Conservation (phyloP, 2,329 filamentous ascomycete species). For the Aspergillus neoniger region DNA sequence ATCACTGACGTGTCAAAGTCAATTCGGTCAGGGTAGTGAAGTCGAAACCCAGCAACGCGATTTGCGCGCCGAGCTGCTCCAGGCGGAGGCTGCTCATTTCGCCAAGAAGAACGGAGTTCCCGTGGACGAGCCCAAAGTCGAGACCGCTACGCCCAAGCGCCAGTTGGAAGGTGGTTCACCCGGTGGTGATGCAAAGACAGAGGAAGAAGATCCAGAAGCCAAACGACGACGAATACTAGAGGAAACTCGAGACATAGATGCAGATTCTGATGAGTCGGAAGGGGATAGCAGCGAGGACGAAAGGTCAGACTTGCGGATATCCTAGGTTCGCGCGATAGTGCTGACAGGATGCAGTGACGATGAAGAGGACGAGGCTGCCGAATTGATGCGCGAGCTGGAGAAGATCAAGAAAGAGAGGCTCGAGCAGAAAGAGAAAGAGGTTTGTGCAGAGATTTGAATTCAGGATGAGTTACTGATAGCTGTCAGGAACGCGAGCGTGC, state of each 20-base stretch:
- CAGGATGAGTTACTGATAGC: constrained; percentile 17
- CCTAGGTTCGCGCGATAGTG: background rate
- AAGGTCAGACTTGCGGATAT: constrained; percentile 41
- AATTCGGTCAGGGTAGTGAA: constrained; percentile 86
- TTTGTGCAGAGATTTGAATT: constrained; percentile 29
- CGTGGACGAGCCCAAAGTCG: constrained; percentile 45
- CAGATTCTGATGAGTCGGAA: constrained; percentile 67
- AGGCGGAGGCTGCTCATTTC: constrained; percentile 84
- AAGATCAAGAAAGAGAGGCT: constrained; percentile 88
- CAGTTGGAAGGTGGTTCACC: constrained; percentile 57
- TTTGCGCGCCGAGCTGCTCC: constrained; percentile 83
- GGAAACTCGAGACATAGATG: constrained; percentile 85
- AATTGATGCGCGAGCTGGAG: constrained; percentile 87
- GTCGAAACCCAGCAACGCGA: constrained; percentile 72
- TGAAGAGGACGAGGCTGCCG: constrained; percentile 80
- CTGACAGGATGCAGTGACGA: constrained; percentile 58
- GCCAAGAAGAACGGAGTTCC: constrained; percentile 75
- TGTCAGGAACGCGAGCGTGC: constrained; percentile 72
- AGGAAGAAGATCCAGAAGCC: constrained; percentile 70
- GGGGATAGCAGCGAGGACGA: constrained; percentile 64
- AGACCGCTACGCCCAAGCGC: constrained; percentile 60
- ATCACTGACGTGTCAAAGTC: constrained; percentile 47
- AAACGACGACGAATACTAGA: constrained; percentile 86
- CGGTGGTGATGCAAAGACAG: constrained; percentile 38
- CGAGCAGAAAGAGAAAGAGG: constrained; percentile 75